Conservation (phyloP, 2,329 filamentous ascomycete species). For the Colletotrichum eleusines region DNA sequence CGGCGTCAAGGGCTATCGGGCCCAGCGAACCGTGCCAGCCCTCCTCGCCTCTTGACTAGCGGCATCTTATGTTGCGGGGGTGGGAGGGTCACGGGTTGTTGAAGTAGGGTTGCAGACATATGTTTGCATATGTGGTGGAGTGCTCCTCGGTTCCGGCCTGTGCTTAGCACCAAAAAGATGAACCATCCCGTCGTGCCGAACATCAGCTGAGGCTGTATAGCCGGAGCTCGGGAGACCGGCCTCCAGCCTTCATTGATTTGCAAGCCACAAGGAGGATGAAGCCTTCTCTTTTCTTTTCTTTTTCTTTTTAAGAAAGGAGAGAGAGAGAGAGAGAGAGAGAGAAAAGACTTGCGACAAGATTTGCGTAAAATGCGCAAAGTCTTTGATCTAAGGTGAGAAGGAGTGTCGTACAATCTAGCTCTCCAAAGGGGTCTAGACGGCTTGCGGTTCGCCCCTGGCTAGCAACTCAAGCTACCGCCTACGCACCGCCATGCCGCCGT, state of each 20-base stretch:
- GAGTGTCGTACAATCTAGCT: slow-evolving; percentile 7
- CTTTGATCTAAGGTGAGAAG: neutral
- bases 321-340: too few relatives aligned
- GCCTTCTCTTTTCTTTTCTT: too few relatives aligned
- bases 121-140: slow-evolving; percentile 4
- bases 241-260: neutral
- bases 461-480: neutral
- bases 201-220: neutral
- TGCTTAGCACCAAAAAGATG: neutral
- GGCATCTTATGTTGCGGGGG: slow-evolving; percentile 15
- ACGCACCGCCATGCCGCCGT: neutral
- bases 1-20: slow-evolving; percentile 1
- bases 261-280: neutral
- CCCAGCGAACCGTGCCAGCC: slow-evolving; percentile 19
- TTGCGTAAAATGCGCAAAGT: neutral
- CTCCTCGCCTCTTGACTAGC: slow-evolving; percentile 10
- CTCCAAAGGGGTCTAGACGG: neutral
- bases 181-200: neutral
- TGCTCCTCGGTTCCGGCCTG: neutral
- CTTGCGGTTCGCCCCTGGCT: neutral
- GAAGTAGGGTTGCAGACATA: slow-evolving; percentile 5
- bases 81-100: slow-evolving; percentile 28
- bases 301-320: too few relatives aligned
- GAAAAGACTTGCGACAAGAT: neutral
- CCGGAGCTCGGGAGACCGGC: neutral